Evolutionary conservation across 306 rosid genomes (phyloP), one percentile per base, ranked within the genome.

Genomic region (Medicago lupulina): DNA sequence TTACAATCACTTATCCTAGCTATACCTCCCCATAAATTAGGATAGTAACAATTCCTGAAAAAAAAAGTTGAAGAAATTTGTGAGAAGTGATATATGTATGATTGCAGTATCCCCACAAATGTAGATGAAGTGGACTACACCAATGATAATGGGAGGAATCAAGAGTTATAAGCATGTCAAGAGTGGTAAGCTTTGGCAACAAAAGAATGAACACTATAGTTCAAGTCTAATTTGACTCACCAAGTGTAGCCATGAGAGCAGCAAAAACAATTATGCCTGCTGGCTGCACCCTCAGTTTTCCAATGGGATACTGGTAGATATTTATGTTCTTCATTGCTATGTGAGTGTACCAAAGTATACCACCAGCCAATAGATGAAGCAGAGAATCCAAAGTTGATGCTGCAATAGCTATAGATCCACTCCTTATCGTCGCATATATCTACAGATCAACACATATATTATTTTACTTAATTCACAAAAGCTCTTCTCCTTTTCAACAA

Each of bases 231-330:
- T 59, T 67, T 31, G 70, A 78, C 65, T 18, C 41, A 79, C 77
- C 99, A 18, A 95, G 91, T 25, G 99, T 95, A 53, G 99, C 99
- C 99, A 95, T 95, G 80, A 92, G 2, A 67, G 97, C 98, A 10
- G 98, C 98, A 82, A 95, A 92, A 79, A 95, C 85, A 75, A 95
- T 83, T 19, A 95, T 95, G 44, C 99, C 99, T 19, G 92, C 99
- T 41, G 99, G 98, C 79, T 95, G 99, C 67, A 95, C 81, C 75
- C 99, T 89, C 81, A 95, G 73, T 83, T 95, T 95, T 64, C 99
- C 99, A 36, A 95, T 95, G 4, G 99, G 99, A 55, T 89, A 92
- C 65, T 81, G 51, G 58, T 95, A 95, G 9, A 92, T 90, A 81
- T 92, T 95, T 59, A 88, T 77, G 75, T 44, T 88, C 82, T 86